Evolutionary conservation across 352 stramenopile species (phyloP).

Genomic region (Peronospora farinosa): DNA sequence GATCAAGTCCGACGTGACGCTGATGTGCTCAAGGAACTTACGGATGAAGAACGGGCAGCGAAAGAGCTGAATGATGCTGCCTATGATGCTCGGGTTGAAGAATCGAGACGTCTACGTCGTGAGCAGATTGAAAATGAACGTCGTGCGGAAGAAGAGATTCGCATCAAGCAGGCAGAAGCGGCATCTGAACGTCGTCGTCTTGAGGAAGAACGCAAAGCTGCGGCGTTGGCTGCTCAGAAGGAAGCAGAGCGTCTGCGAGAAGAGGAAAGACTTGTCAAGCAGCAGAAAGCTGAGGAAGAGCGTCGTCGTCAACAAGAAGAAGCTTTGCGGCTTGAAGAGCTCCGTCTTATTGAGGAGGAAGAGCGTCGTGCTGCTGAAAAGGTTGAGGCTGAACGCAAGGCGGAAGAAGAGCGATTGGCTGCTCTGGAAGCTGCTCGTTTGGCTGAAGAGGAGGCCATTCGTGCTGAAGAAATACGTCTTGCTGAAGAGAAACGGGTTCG

Average conservation of each 20-base stretch:
- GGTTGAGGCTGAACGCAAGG: slow-evolving; percentile 25
- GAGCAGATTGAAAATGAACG: slow-evolving; percentile 70
- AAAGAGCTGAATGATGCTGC: slow-evolving; percentile 45
- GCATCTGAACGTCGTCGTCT: slow-evolving; percentile 34
- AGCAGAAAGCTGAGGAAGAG: slow-evolving; percentile 22
- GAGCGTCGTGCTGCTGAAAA: slow-evolving; percentile 26
- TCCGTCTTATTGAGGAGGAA: slow-evolving; percentile 23
- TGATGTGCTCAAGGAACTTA: slow-evolving; percentile 59
- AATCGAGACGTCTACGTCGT: slow-evolving; percentile 66
- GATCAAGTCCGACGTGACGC: slow-evolving; percentile 61
- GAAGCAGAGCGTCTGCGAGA: slow-evolving; percentile 31
- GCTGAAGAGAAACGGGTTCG: slow-evolving; percentile 19
- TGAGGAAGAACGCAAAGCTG: slow-evolving; percentile 35
- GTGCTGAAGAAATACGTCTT: slow-evolving; percentile 22
- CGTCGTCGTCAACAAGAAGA: slow-evolving; percentile 23
- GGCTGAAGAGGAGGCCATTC: slow-evolving; percentile 24
- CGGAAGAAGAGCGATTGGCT: slow-evolving; percentile 28
- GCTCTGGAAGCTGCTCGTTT: slow-evolving; percentile 30
- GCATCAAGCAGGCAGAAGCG: slow-evolving; percentile 42
- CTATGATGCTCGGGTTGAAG: slow-evolving; percentile 75
- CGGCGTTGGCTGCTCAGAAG: slow-evolving; percentile 25
- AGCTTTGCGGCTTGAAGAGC: slow-evolving; percentile 2
- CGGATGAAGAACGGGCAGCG: slow-evolving; percentile 45
- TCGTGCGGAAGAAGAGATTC: slow-evolving; percentile 46
- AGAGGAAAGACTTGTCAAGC: slow-evolving; percentile 26